Percentiles rank a stretch among this genome's conserved stretches.
phyloP scores from a whole-genome alignment of 352 stramenopile genomes.

The Globisporangium abappressorium region DNA sequence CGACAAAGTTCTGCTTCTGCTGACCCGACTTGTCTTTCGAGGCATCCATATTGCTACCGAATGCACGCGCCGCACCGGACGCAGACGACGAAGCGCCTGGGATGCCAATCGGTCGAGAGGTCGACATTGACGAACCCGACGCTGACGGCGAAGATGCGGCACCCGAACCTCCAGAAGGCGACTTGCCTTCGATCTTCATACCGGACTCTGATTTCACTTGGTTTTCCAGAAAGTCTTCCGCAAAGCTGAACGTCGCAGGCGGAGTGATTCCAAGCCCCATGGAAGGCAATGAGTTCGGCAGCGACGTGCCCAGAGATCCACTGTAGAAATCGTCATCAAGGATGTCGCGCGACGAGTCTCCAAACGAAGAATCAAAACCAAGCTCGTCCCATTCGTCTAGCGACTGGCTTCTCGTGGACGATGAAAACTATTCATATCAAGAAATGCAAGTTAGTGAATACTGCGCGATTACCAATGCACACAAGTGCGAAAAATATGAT shows the following conservation, averaged over 20 bases:
- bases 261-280: constrained; percentile 85
- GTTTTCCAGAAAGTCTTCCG: constrained; percentile 82
- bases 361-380: constrained; percentile 81
- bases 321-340: constrained; percentile 81
- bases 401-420: constrained; percentile 61
- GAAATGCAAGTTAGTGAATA: neutral
- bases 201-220: constrained; percentile 54
- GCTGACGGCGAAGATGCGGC: constrained; percentile 19
- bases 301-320: constrained; percentile 75
- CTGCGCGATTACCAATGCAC: neutral
- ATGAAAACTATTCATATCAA: constrained; percentile 38
- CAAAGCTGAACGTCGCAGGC: constrained; percentile 80
- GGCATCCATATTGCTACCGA: constrained; percentile 30
- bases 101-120: constrained; percentile 79
- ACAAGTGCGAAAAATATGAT: neutral
- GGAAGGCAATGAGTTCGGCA: constrained; percentile 84
- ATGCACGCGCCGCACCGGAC: constrained; percentile 31
- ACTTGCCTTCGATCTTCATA: constrained; percentile 39
- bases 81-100: constrained; percentile 45
- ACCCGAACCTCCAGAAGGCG: constrained; percentile 8
- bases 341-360: constrained; percentile 73
- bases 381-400: constrained; percentile 86
- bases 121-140: constrained; percentile 41
- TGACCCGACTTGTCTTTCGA: constrained; percentile 46
- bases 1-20: constrained; percentile 87